Base-by-base conservation (phyloP, 2,329 filamentous ascomycete genomes). In the Helminthosporium solani region DNA sequence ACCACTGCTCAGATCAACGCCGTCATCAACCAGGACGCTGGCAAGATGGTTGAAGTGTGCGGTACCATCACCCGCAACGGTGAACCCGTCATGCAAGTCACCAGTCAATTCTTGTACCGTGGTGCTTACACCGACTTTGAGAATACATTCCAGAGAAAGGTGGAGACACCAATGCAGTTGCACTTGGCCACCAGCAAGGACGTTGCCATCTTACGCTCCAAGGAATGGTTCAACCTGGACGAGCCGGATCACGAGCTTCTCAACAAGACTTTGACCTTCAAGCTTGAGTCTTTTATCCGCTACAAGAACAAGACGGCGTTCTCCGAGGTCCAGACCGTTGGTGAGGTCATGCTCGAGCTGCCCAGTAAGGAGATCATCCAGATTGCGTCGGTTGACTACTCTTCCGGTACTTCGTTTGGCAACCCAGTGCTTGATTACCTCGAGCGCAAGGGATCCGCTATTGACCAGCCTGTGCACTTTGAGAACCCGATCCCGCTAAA, bases 1-100 rank as follows among this genome's bases (percentile, higher is more conserved):
- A 97, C 94, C 2, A 95, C 89, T 44, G 94, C 94, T 34, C 90
- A 95, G 70, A 88, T 99, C 75, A 97, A 99, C 62, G 90, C 94
- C 14, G 90, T 99, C 63, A 87, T 99, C 77, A 99, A 97, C 76
- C 91, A 99, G 71, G 90, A 96, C 12, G 90, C 94, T 49, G 94
- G 94, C 38, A 99, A 99, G 80, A 96, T 99, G 91, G 95, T 99
- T 15, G 95, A 99, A 73, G 92, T 99, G n/a, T 96, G 91, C 64
- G 94, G 94, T 52, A 99, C 94, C 5, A 96, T 99, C 63, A 86
- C 82, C 43, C 87, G 94, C 34, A 84, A 91, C 43, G 87, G 87
- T 20, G 73, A 88, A 70, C 80, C 90, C 5, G 90, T 99, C 53
- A 99, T 99, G 94, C 90, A 99, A 68, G 94, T 99, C 21, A 97